A percentile compares a stretch with the other conserved stretches of the same genome.
Conservation (phyloP, 257 asterid genomes). For the Vinca minor region DNA sequence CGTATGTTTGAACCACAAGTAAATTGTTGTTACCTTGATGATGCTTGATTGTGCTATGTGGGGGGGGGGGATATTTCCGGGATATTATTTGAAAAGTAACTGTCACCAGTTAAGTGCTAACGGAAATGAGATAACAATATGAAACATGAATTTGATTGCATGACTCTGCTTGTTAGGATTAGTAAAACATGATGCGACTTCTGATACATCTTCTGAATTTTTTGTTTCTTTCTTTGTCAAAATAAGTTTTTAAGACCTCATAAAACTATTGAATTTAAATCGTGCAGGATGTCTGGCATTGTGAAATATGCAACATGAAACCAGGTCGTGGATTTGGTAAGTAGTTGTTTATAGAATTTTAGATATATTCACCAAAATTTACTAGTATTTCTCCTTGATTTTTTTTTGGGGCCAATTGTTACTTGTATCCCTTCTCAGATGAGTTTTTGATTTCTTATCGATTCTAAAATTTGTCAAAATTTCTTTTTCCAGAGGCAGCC, state of each 20-base stretch:
- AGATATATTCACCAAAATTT: too few species aligned
- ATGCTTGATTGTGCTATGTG: not conserved
- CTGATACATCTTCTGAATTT: too few species aligned
- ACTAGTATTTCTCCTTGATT: too few species aligned
- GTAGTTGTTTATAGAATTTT: too few species aligned
- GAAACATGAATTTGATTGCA: not conserved
- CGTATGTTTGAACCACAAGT: too few species aligned
- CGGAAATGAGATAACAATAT: not conserved
- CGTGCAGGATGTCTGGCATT: conserved; percentile 95
- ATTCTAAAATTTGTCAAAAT: not conserved
- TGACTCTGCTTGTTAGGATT: not conserved
- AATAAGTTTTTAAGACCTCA: too few species aligned
- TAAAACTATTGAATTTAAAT: not conserved
- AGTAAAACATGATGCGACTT: not conserved
- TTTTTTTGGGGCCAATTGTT: not conserved
- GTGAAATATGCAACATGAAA: conserved; percentile 91
- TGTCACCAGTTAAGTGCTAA: too few species aligned
- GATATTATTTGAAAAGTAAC: not conserved
- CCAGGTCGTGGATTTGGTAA: conserved; percentile 99
- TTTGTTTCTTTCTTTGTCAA: too few species aligned
- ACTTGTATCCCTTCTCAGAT: not conserved
- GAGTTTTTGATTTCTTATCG: not conserved
- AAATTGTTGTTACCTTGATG: not conserved
- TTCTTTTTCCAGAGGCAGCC: conserved; percentile 72
- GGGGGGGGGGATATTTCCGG: not conserved